A percentile compares a stretch with the other conserved stretches of the same genome.
Conservation (phyloP, 345 rosid species). For the Lumnitzera littorea region DNA sequence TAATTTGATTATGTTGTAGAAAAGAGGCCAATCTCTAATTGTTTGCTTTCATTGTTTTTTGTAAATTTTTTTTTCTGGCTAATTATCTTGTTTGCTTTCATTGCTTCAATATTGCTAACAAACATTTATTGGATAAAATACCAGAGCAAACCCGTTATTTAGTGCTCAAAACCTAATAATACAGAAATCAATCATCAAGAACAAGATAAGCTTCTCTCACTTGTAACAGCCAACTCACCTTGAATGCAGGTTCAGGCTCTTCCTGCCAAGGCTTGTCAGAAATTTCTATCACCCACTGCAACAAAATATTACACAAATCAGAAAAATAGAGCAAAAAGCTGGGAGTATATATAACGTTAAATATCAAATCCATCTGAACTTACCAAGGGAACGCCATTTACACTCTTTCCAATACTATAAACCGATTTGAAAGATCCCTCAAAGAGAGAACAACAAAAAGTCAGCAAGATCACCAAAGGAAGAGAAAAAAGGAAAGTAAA, state of each 20-base stretch:
- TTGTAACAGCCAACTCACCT: conserved; percentile 38
- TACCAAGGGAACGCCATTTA: conserved; percentile 91
- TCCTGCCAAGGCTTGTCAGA: conserved; percentile 79
- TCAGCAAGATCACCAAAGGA: conserved; percentile 35
- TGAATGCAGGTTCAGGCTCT: conserved; percentile 95
- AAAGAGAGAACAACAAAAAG: conserved; percentile 58
- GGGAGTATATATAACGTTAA: background rate
- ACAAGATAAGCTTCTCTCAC: background rate
- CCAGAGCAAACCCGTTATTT: too few species aligned
- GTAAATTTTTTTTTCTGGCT: too few species aligned
- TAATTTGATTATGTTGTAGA: too few species aligned
- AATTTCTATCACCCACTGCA: conserved; percentile 92
- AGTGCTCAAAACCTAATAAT: background rate
- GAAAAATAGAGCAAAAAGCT: background rate
- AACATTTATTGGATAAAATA: too few species aligned
- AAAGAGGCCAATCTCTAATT: too few species aligned
- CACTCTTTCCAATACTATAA: conserved; percentile 91
- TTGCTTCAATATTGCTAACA: too few species aligned
- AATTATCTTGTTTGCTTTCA: too few species aligned
- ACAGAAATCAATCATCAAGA: background rate
- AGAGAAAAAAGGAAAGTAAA: too few species aligned
- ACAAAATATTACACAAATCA: conserved; percentile 8
- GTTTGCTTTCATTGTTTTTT: too few species aligned
- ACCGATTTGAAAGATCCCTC: conserved; percentile 58
- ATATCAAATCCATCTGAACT: conserved; percentile 10